Base-by-base conservation (phyloP, 169 alveolate species). In the Plasmodium inui region DNA sequence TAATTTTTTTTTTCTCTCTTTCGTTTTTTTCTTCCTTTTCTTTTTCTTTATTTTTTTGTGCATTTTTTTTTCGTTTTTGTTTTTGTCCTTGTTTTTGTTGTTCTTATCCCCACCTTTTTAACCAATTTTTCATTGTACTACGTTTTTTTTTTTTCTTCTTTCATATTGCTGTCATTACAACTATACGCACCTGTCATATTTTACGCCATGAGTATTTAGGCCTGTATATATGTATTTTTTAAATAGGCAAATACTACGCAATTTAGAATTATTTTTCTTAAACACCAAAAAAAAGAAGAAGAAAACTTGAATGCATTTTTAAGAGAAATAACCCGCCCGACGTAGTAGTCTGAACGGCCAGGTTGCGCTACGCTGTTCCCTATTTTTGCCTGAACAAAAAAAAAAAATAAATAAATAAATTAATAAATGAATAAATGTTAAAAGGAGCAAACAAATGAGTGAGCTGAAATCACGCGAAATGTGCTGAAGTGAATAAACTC, bases 31-130 rank as follows among this genome's bases (percentile, higher is more conserved):
- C 28, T 67, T 34, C 34, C 12, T 67, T 22, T 22, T 82, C 41
- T 82, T 82, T 28, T 14, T 79, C 14, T 55, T 22, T 17, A 28
- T 39, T 9, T 46, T 82, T 82, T 82, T 82, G 61, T 22, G 70
- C 8, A 41, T 28, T 34, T 78, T 55, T 53, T 19, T 82, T 46
- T 22, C 8, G 28, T 30, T 82, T 83, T 61, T 83, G 44, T 67
- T 71, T 70, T 28, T 83, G 41, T 83, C 72, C 50, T 39, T 83
- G 71, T 83, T 83, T 83, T 83, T 83, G 82, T 83, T 83, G 17
- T 57, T 46, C 19, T 67, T 19, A 67, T 67, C 5, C 28, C 76
- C 14, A 55, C 50, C 73, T 80, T 44, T 61, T 83, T 19, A 67
- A 34, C 50, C 7, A 22, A 10, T 26, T 83, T 70, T 67, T 83